Evolutionary conservation across 2,329 filamentous ascomycete species (phyloP).

Genomic region (Alternaria brassicicola): DNA sequence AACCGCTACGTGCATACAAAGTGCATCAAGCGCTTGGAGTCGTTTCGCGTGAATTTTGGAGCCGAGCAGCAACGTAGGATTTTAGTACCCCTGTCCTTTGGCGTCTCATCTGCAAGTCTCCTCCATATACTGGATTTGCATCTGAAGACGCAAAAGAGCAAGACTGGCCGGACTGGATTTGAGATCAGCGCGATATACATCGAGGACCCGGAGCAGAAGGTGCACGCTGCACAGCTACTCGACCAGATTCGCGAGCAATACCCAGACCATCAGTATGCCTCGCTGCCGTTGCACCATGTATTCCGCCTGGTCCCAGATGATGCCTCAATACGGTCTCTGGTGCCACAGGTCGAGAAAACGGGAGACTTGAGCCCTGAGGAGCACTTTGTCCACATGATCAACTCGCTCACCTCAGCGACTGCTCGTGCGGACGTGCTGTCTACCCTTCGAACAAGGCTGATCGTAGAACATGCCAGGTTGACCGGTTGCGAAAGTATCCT

Average conservation of each 20-base stretch:
- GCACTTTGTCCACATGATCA: constrained; percentile 60
- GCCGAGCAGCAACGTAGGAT: constrained; percentile 60
- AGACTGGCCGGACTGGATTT: constrained; percentile 70
- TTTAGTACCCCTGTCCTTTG: constrained; percentile 81
- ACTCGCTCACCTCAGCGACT: constrained; percentile 72
- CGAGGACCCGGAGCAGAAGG: constrained; percentile 43
- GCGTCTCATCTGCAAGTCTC: constrained; percentile 78
- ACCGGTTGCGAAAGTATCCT: constrained; percentile 72
- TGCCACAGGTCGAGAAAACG: constrained; percentile 10
- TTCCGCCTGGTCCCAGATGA: constrained; percentile 33
- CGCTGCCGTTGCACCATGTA: constrained; percentile 67
- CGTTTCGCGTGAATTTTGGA: constrained; percentile 62
- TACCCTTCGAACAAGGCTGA: constrained; percentile 72
- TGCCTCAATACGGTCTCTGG: constrained; percentile 27
- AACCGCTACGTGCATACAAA: constrained; percentile 78
- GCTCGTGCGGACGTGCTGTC: constrained; percentile 75
- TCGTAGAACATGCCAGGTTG: constrained; percentile 60
- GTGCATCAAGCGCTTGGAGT: constrained; percentile 76
- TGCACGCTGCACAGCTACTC: constrained; percentile 17
- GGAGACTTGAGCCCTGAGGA: constrained; percentile 15
- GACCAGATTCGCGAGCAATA: constrained; percentile 62
- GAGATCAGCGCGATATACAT: constrained; percentile 64
- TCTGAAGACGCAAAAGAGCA: constrained; percentile 67
- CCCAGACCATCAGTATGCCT: constrained; percentile 68
- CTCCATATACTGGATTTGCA: constrained; percentile 77